phyloP scores from a whole-genome alignment of 1,284 basidiomycete genomes.

The Neotropicomus parvogracilis region DNA sequence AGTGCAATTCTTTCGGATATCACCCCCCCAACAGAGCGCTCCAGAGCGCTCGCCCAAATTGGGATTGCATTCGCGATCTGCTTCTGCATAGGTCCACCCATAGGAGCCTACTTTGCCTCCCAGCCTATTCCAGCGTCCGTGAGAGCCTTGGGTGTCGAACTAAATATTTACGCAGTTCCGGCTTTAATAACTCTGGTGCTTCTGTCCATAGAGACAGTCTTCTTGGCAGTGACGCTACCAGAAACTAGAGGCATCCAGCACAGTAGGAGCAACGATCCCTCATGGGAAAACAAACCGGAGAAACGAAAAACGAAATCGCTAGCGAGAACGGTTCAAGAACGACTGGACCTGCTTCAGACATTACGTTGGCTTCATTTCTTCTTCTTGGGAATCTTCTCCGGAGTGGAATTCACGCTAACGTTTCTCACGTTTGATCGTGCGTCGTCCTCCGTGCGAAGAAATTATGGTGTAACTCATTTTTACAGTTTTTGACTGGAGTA shows the following conservation, averaged over 20 bases:
- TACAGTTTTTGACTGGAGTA: slow-evolving; percentile 82
- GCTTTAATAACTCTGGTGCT: slow-evolving; percentile 75
- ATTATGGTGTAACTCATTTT: neutral
- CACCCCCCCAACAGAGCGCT: slow-evolving; percentile 70
- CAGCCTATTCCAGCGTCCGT: slow-evolving; percentile 58
- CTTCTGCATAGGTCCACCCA: slow-evolving; percentile 82
- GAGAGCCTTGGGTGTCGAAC: slow-evolving; percentile 56
- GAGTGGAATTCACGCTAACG: slow-evolving; percentile 88
- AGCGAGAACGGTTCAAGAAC: slow-evolving; percentile 44
- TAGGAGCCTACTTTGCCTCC: slow-evolving; percentile 79
- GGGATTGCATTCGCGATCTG: slow-evolving; percentile 93
- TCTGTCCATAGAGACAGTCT: slow-evolving; percentile 66
- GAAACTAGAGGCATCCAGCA: slow-evolving; percentile 62
- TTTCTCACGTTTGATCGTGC: slow-evolving; percentile 85
- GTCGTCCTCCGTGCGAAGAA: slow-evolving; percentile 29
- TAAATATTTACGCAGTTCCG: slow-evolving; percentile 85
- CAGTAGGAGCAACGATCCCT: slow-evolving; percentile 25
- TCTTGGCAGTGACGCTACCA: slow-evolving; percentile 69
- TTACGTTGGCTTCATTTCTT: slow-evolving; percentile 72
- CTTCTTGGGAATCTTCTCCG: slow-evolving; percentile 86
- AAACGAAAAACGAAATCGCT: slow-evolving; percentile 22
- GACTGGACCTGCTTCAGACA: slow-evolving; percentile 48
- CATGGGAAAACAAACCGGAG: slow-evolving; percentile 16
- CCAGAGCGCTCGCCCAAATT: slow-evolving; percentile 83
- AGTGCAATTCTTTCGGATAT: slow-evolving; percentile 90